Percentiles rank a stretch among this genome's conserved stretches.
Evolutionary conservation across 257 asterid genomes (phyloP).

Genomic region (Coffea eugenioides): DNA sequence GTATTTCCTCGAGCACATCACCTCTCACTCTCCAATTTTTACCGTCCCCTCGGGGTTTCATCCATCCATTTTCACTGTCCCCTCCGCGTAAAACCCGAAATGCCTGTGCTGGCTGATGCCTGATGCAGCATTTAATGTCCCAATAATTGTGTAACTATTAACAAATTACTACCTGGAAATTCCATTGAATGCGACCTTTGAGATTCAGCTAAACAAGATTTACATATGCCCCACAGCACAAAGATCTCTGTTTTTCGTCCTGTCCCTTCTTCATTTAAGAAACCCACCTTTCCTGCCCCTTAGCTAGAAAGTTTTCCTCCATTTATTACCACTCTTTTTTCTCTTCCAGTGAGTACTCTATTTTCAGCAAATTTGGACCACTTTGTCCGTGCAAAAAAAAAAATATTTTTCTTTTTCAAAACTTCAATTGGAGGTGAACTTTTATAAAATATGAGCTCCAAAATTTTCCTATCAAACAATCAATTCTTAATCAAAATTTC

Average conservation of each 20-base stretch:
- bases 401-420: too few relatives aligned
- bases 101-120: neutral
- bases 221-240: neutral
- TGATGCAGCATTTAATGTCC: neutral
- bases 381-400: too few relatives aligned
- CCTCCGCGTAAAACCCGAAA: conserved; percentile 19
- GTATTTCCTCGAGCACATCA: conserved; percentile 6
- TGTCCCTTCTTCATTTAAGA: conserved; percentile 7
- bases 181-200: neutral
- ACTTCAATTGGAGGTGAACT: too few relatives aligned
- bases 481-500: too few relatives aligned
- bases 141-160: neutral
- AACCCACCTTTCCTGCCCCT: neutral
- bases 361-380: too few relatives aligned
- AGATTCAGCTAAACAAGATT: neutral
- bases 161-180: conserved; percentile 6
- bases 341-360: too few relatives aligned
- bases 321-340: neutral
- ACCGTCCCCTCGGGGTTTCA: neutral
- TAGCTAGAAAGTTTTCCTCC: neutral
- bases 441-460: too few relatives aligned
- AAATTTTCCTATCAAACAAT: too few relatives aligned
- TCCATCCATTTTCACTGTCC: neutral
- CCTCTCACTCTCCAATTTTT: neutral
- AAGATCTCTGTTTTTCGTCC: conserved; percentile 19